Evolutionary conservation across 2,329 filamentous ascomycete genomes (phyloP).

Genomic region (Trichoderma arundinaceum): DNA sequence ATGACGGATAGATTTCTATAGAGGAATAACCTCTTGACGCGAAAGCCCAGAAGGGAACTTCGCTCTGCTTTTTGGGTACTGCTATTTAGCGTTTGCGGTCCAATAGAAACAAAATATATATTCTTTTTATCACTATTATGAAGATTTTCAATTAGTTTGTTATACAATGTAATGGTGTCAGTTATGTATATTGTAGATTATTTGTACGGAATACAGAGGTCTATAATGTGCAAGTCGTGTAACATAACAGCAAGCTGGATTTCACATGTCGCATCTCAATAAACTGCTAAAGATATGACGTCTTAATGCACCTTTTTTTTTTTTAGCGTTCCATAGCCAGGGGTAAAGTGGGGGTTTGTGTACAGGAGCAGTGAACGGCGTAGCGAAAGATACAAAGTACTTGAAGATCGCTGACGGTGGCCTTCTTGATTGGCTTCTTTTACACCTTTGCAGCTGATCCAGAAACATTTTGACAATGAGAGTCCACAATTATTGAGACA

Average conservation of each 20-base stretch:
- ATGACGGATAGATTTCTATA: slow-evolving; percentile 9
- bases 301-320: background rate
- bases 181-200: no score
- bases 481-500: slow-evolving; percentile 6
- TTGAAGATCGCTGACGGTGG: background rate
- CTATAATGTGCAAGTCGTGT: no score
- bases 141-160: background rate
- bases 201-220: no score
- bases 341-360: background rate
- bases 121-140: background rate
- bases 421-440: background rate
- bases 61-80: background rate
- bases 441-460: background rate
- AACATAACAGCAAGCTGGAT: background rate
- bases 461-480: background rate
- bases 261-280: background rate
- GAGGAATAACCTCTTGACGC: background rate
- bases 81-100: slow-evolving; percentile 10
- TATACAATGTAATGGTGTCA: no score
- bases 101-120: background rate
- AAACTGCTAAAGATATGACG: background rate
- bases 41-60: slow-evolving; percentile 1
- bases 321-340: background rate
- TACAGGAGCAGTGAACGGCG: background rate
- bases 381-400: background rate